Base-by-base conservation (phyloP, 2,329 filamentous ascomycete genomes). In the Xylariaceae sp. region DNA sequence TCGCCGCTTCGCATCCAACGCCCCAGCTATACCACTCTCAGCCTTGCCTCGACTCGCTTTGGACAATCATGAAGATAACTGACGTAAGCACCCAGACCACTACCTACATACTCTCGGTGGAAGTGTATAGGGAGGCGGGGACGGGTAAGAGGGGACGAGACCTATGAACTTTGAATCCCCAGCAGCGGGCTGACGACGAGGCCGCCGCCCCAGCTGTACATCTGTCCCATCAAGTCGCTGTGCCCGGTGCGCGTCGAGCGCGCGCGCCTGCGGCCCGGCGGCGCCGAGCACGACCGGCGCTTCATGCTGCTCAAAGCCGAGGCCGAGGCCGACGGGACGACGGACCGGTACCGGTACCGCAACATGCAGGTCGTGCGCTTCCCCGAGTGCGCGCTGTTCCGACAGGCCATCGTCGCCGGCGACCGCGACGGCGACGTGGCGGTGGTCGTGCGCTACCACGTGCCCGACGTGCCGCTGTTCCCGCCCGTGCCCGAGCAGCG, bases 191-290 rank as follows among this genome's bases (percentile, higher is more conserved):
- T 23, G 14, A 32, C 21, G 8, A 32, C 18, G 18, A 13, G 13
- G 10, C 24, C 18, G 21, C 6, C 15, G 17, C 26, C 12, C 33
- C 22, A 80, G 73, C 66, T 87, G 22, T 83, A 79, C 56, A 67
- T 82, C 30, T 85, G 87, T 54, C 81, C 83, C 26, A 78, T 87
- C 59, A 87, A 87, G 53, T 79, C 71, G 6, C 68, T 86, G n/a
- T 73, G 77, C 22, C 74, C 72, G 32, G 71, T 80, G 34, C 56
- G 65, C 13, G 59, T 86, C 19, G 38, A 63, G 4, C 56, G 60
- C 1, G 67, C 77, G 3, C 57, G 58, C n/a, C 56, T 85, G 29
- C 72, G 70, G 5, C 63, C 66, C n/a, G 69, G 76, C 42, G 81
- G 82, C 11, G 65, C 85, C 45, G 61, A 64, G 25, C 62, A 82